Conservation (phyloP, 1,284 basidiomycete genomes). For the Ganoderma sinense region DNA sequence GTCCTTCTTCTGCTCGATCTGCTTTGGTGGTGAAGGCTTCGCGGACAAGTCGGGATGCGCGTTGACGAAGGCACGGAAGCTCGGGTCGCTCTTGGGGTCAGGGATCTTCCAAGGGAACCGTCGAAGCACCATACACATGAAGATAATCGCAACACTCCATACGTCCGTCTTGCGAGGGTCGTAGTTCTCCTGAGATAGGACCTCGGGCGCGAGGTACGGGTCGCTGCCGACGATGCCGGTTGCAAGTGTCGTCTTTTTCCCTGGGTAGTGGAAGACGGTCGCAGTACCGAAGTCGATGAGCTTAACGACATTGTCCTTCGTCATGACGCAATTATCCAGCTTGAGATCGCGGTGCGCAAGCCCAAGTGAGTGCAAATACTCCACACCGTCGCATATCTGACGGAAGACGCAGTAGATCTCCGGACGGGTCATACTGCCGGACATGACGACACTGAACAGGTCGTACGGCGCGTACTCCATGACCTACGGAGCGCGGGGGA, state of each 20-base stretch:
- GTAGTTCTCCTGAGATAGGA: conserved; percentile 83
- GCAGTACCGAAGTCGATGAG: conserved; percentile 99
- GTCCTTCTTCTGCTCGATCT: conserved; percentile 26
- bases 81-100: conserved; percentile 92
- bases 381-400: conserved; percentile 98
- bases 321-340: conserved; percentile 99
- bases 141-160: conserved; percentile 98
- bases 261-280: conserved; percentile 98
- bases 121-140: conserved; percentile 98
- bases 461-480: conserved; percentile 99
- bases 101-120: conserved; percentile 99
- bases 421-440: conserved; percentile 96
- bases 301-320: conserved; percentile 92
- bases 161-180: conserved; percentile 98
- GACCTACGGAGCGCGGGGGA: conserved; percentile 60
- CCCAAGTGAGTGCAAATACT: conserved; percentile 97
- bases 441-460: conserved; percentile 99
- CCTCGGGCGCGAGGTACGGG: conserved; percentile 98
- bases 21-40: conserved; percentile 42
- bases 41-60: conserved; percentile 89
- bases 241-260: conserved; percentile 82
- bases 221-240: conserved; percentile 97
- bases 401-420: conserved; percentile 99
- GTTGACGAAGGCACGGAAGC: conserved; percentile 91
- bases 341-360: conserved; percentile 99